Conservation (phyloP, 176 grass and related monocot species). For the Chrysopogon serrulatus region DNA sequence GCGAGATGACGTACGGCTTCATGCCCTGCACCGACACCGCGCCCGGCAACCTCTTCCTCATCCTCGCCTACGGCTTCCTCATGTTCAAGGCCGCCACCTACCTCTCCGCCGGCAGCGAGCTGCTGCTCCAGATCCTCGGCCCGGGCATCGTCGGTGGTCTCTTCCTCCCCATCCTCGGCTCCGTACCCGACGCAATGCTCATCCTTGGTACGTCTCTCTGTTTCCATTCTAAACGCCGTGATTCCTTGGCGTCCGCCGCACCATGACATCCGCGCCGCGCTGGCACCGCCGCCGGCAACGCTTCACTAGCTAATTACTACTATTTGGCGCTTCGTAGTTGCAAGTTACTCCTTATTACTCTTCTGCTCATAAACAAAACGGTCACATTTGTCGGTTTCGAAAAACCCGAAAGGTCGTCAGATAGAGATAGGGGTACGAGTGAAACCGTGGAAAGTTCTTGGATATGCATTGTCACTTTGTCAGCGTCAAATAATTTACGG, state of each 20-base stretch:
- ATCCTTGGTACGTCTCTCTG: constrained; percentile 51
- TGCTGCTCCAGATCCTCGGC: constrained; percentile 84
- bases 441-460: not conserved
- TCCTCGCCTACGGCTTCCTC: constrained; percentile 71
- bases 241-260: too few relatives aligned
- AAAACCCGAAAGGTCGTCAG: not conserved
- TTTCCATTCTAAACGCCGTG: not conserved
- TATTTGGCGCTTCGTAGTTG: not conserved
- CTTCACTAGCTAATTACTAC: not conserved
- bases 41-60: constrained; percentile 71
- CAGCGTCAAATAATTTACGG: not conserved
- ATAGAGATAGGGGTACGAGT: not conserved
- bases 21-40: constrained; percentile 69
- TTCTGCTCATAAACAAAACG: not conserved
- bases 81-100: constrained; percentile 91
- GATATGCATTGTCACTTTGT: not conserved
- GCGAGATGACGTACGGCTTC: constrained; percentile 89
- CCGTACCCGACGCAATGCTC: constrained; percentile 77
- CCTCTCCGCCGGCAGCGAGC: constrained; percentile 85
- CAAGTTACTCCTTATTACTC: not conserved
- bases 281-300: not conserved
- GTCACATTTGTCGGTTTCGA: not conserved
- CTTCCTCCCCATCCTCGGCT: constrained; percentile 88
- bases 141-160: constrained; percentile 88
- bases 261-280: too few relatives aligned